Evolutionary conservation across 2,329 filamentous ascomycete genomes (phyloP).

Genomic region (Penicillium brasilianum): DNA sequence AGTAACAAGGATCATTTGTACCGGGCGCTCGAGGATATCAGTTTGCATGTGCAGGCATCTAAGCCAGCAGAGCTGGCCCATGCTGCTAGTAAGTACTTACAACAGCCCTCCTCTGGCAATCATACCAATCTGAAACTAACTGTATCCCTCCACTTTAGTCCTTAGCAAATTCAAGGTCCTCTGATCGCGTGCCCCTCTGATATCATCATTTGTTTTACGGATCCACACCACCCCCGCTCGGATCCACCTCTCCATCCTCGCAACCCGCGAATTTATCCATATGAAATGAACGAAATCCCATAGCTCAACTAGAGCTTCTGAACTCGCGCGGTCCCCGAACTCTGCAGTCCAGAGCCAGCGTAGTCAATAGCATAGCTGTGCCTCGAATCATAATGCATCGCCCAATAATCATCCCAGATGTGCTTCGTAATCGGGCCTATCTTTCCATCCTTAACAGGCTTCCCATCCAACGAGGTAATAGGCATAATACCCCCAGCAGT

Average conservation of each 20-base stretch:
- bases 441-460: conserved; percentile 49
- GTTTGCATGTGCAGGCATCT: conserved; percentile 29
- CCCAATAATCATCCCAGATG: conserved; percentile 60
- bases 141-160: conserved; percentile 10
- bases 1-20: conserved; percentile 29
- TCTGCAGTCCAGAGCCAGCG: not conserved
- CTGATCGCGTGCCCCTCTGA: conserved; percentile 1
- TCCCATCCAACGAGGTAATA: conserved; percentile 54
- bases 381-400: conserved; percentile 50
- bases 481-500: conserved; percentile 61
- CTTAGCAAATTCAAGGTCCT: conserved; percentile 27
- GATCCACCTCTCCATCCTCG: not conserved
- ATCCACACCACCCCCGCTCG: not conserved
- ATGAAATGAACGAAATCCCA: not conserved
- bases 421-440: conserved; percentile 53
- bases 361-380: conserved; percentile 39
- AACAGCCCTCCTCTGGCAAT: not conserved
- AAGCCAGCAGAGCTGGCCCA: conserved; percentile 23
- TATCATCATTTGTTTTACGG: not conserved
- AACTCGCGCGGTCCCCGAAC: not conserved
- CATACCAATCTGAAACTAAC: not conserved
- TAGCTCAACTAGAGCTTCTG: not conserved
- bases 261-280: not conserved
- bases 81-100: conserved; percentile 20
- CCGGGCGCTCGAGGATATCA: conserved; percentile 23